Evolutionary conservation across 768 basidiomycete species (phyloP).

Genomic region (Mycena amicta): DNA sequence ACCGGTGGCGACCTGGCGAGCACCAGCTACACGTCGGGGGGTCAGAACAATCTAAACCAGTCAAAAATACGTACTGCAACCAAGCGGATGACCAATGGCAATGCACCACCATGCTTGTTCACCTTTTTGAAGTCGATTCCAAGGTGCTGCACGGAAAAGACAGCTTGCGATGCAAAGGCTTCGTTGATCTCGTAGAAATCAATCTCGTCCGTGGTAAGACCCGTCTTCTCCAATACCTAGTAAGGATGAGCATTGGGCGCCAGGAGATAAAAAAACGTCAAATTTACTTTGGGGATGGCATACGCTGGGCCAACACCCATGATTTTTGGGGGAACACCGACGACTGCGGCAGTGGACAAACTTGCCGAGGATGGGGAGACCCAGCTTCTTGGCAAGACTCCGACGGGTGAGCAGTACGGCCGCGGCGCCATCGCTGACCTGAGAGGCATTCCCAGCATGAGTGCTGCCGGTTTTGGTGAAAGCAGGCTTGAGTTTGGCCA

Average conservation of each 20-base stretch:
- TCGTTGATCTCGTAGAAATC: constrained; percentile 95
- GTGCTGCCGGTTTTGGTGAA: constrained; percentile 77
- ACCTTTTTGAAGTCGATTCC: constrained; percentile 78
- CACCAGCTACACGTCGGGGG: constrained; percentile 59
- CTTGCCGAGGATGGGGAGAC: constrained; percentile 87
- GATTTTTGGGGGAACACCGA: constrained; percentile 84
- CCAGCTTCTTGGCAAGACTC: constrained; percentile 76
- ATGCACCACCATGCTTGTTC: constrained; percentile 87
- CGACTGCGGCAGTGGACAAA: constrained; percentile 67
- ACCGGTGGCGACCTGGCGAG: constrained; percentile 86
- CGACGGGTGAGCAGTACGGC: constrained; percentile 85
- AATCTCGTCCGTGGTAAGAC: constrained; percentile 68
- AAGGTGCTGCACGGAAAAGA: constrained; percentile 71
- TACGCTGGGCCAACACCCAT: constrained; percentile 93
- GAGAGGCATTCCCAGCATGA: constrained; percentile 86
- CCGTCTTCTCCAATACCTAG: constrained; percentile 59
- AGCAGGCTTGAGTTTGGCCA: constrained; percentile 84
- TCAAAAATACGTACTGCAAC: constrained; percentile 68
- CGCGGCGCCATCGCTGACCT: constrained; percentile 91
- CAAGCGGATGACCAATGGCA: constrained; percentile 87
- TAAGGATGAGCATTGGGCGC: constrained; percentile 4
- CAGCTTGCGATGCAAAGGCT: constrained; percentile 84
- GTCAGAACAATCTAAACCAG: too few species aligned
- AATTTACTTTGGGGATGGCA: constrained; percentile 79
- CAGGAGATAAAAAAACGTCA: constrained; percentile 2